Evolutionary conservation across 2,329 filamentous ascomycete genomes (phyloP), one percentile per base, ranked within the genome.

Genomic region (Aotearoamyces nothofagi): DNA sequence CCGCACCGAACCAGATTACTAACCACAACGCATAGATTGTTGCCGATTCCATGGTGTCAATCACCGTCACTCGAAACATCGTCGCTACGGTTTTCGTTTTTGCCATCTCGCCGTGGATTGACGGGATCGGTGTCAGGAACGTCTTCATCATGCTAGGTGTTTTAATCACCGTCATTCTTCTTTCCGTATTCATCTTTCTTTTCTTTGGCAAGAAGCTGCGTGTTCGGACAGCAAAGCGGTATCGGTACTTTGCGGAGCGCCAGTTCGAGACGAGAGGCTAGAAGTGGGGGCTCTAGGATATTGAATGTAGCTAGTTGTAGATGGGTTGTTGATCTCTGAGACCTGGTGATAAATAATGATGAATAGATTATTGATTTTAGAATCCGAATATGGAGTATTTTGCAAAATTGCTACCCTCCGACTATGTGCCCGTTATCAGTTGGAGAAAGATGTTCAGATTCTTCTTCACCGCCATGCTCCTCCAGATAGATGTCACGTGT

Each of bases 1-100:
- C 5, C 26, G 22, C 11, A 31, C 17, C 24, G n/a, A 6, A 28
- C 9, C n/a, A n/a, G n/a, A n/a, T n/a, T n/a, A 12, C 33, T 42
- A 28, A 42, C 30, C 7, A 9, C 6, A 19, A 29, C n/a, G 12
- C 26, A 23, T 34, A 63, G 49, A 58, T 65, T 20, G 49, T 64
- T 23, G 58, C 53, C 4, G 59, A 64, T 32, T 52, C 58, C 0
- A 41, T 65, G 5, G 56, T 61, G 3, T 54, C 45, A 0, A 45
- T 65, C 2, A 56, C 56, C 0, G 54, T 64, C 31, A 40, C 57
- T 8, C 53, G 60, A 0, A 64, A 64, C 28, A 31, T 47, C 2
- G 49, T 63, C 24, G 48, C 49, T 11, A 58, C 55, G 2, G 46
- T 53, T 10, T 53, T 63, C 24, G 51, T 63, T n/a, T 63, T 64